Evolutionary conservation across 139 green algal genomes (phyloP), one percentile per base, ranked within the genome.

Genomic region (Tetraselmis striata): DNA sequence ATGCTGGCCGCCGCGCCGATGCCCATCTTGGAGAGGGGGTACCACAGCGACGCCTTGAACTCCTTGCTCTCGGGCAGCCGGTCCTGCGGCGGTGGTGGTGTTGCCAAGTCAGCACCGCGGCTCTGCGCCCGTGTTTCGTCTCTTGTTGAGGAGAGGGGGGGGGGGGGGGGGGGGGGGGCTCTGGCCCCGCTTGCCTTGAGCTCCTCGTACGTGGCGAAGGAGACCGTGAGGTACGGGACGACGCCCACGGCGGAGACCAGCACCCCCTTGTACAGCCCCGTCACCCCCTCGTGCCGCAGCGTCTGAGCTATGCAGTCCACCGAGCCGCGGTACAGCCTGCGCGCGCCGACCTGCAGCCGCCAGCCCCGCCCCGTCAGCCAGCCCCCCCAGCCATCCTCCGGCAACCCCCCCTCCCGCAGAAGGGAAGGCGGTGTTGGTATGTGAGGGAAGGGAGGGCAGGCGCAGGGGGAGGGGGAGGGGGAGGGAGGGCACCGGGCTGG

Each of bases 21-120:
- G 29, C 88, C 88, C 59, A 95, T 90, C 82, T 95, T 92, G 30
- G 85, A 77, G 27, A 92, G 76, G 1, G 90, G 87, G 81, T 89
- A 91, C 88, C 89, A 92, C 84, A 76, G 87, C 18, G 45, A 30
- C 30, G 79, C 32, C 23, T 83, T 78, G 31, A 32, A 77, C 11
- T 78, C 45, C 59, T 86, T 90, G 84, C 90, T 87, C 2, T 79
- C 31, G 2, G 86, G 86, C 59, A 93, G 80, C 28, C 79, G 81
- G 25, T 80, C 32, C 85, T 90, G 86, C 31, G 85, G 58, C 18
- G 45, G 45, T 18, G 45, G 18, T 18, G 18, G 45, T 5, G 45
- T 5, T 67, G 18, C 5, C 5, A 18, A 67, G 18, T 18, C 18
- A 67, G 45, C 45, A 67, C n/a, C n/a, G n/a, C n/a, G n/a, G n/a